These are phyloP conservation scores for Biscutella laevigata DNA, from an alignment of 441 rosid species.

Conservation along the genomic window DNA sequence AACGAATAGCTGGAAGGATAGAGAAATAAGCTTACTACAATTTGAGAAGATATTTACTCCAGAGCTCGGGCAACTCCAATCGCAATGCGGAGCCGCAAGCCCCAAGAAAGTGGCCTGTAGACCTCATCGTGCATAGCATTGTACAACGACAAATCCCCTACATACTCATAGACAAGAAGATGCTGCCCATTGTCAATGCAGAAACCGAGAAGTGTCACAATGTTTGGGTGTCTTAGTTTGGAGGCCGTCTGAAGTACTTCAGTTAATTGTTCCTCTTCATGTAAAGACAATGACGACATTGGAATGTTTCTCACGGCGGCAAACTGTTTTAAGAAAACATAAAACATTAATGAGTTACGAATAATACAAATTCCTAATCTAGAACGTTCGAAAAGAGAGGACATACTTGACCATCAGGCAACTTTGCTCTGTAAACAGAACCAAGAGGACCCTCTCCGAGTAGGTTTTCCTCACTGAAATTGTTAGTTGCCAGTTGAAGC, in stretches of 20 bases:
- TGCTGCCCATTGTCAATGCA: slow-evolving; percentile 81
- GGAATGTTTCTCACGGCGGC: slow-evolving; percentile 70
- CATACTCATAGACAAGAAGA: slow-evolving; percentile 69
- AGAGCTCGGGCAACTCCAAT: slow-evolving; percentile 77
- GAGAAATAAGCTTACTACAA: neutral
- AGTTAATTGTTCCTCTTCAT: slow-evolving; percentile 75
- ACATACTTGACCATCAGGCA: slow-evolving; percentile 66
- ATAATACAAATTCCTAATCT: neutral
- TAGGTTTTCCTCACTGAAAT: slow-evolving; percentile 67
- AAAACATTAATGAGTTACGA: neutral
- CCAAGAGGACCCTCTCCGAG: slow-evolving; percentile 90
- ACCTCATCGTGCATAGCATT: slow-evolving; percentile 57
- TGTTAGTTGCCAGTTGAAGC: slow-evolving; percentile 68
- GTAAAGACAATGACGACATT: slow-evolving; percentile 57
- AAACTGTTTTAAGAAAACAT: slow-evolving; percentile 33
- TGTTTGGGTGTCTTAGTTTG: slow-evolving; percentile 72
- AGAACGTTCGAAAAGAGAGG: slow-evolving; percentile 4
- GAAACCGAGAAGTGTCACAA: slow-evolving; percentile 71
- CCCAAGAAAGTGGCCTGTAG: slow-evolving; percentile 77
- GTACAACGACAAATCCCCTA: slow-evolving; percentile 58
- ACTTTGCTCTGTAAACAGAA: slow-evolving; percentile 77
- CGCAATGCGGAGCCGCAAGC: slow-evolving; percentile 63
- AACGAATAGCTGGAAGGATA: neutral
- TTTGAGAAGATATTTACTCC: slow-evolving; percentile 41
- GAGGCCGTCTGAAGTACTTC: slow-evolving; percentile 64